Evolutionary conservation across 768 basidiomycete genomes (phyloP).

Genomic region (Steccherinum ochraceum): DNA sequence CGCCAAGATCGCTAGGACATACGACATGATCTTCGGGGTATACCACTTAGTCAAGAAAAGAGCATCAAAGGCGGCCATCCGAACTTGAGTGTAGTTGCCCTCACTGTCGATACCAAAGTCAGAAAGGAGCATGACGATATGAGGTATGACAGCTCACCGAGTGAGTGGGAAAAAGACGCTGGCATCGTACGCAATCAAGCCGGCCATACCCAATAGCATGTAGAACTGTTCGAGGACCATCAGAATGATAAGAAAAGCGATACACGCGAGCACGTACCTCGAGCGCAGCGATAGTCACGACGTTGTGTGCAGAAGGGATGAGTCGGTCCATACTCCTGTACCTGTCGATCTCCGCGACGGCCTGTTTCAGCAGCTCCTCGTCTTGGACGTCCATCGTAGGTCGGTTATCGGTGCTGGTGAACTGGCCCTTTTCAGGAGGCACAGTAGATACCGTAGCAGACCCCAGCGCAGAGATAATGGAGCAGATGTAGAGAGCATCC

Average conservation of each 20-base stretch:
- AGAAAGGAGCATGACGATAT: background rate
- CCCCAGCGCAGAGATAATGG: constrained; percentile 76
- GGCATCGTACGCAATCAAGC: constrained; percentile 71
- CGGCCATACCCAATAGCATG: constrained; percentile 68
- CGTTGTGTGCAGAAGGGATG: constrained; percentile 91
- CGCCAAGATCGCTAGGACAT: constrained; percentile 81
- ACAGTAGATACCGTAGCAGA: constrained; percentile 72
- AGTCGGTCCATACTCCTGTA: constrained; percentile 94
- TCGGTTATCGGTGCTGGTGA: constrained; percentile 61
- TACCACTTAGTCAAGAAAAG: constrained; percentile 89
- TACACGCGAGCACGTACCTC: constrained; percentile 50
- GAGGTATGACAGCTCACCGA: constrained; percentile 43
- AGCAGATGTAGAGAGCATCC: constrained; percentile 86
- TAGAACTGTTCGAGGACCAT: constrained; percentile 52
- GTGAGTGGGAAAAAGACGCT: constrained; percentile 83
- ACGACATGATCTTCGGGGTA: constrained; percentile 75
- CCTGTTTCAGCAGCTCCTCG: constrained; percentile 62
- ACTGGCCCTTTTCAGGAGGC: constrained; percentile 75
- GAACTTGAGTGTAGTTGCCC: constrained; percentile 89
- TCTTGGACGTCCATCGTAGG: constrained; percentile 67
- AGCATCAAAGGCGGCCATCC: constrained; percentile 91
- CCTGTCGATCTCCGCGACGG: constrained; percentile 77
- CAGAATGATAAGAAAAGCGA: background rate
- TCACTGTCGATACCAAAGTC: constrained; percentile 48
- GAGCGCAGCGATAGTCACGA: constrained; percentile 84